These are phyloP conservation scores for Microascus cirrosus DNA, from an alignment of 2,329 filamentous ascomycete genomes.

Conservation along the genomic window DNA sequence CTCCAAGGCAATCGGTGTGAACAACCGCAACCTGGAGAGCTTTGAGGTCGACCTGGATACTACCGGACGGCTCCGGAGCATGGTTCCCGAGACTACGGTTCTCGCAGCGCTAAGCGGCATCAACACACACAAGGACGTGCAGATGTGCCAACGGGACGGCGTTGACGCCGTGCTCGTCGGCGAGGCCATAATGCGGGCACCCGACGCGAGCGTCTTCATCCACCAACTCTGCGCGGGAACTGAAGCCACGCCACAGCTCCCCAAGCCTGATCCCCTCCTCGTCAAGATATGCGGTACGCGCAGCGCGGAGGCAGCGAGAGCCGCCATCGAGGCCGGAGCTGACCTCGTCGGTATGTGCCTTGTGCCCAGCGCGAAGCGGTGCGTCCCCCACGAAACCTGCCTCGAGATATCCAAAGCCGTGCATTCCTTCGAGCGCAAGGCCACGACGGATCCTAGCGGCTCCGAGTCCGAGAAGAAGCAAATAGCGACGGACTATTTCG, in stretches of 20 bases:
- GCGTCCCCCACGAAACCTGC: constrained; percentile 68
- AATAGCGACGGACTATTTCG: constrained; percentile 59
- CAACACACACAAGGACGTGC: constrained; percentile 75
- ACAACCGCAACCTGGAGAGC: constrained; percentile 91
- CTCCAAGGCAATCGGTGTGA: constrained; percentile 87
- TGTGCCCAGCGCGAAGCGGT: constrained; percentile 69
- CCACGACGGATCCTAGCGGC: constrained; percentile 11
- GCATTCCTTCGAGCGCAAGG: constrained; percentile 29
- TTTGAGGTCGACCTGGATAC: constrained; percentile 95
- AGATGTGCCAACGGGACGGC: constrained; percentile 77
- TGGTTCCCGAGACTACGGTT: constrained; percentile 76
- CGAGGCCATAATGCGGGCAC: constrained; percentile 88
- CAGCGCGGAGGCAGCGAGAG: constrained; percentile 65
- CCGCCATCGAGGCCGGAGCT: constrained; percentile 76
- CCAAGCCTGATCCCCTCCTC: constrained; percentile 39
- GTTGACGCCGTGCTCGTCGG: constrained; percentile 91
- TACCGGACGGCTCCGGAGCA: constrained; percentile 75
- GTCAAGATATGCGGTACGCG: constrained; percentile 96
- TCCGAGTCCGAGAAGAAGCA: constrained; percentile 11
- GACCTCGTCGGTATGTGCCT: constrained; percentile 91
- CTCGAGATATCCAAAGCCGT: constrained; percentile 70
- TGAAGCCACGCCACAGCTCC: constrained; percentile 20
- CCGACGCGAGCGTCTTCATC: constrained; percentile 75
- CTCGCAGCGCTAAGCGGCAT: constrained; percentile 94
- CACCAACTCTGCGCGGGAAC: constrained; percentile 62